A percentile compares a stretch with the other conserved stretches of the same genome.
Evolutionary conservation across 495 filamentous ascomycete genomes (phyloP).

Genomic region (Neurospora hispaniola): DNA sequence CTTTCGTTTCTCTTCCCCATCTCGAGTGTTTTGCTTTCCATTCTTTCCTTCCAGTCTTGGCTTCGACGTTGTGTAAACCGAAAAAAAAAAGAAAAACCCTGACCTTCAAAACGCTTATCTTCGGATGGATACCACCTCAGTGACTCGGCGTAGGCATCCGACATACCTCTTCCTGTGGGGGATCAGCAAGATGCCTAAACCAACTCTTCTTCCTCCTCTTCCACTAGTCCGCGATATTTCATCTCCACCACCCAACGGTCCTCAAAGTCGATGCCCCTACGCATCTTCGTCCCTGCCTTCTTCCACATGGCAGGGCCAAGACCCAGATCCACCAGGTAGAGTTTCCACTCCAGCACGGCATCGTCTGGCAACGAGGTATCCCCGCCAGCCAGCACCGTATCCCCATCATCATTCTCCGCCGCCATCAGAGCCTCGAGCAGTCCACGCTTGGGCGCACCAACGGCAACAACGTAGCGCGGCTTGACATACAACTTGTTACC

Average conservation of each 20-base stretch:
- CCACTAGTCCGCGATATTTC: slow-evolving; percentile 30
- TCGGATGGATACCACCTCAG: background rate
- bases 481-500: slow-evolving; percentile 62
- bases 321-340: slow-evolving; percentile 79
- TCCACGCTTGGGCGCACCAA: slow-evolving; percentile 78
- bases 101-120: background rate
- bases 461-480: slow-evolving; percentile 64
- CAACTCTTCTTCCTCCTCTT: slow-evolving; percentile 16
- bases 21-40: background rate
- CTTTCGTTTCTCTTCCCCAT: background rate
- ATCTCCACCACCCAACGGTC: slow-evolving; percentile 69
- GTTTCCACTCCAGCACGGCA: slow-evolving; percentile 46
- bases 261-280: slow-evolving; percentile 76
- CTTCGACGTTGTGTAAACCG: background rate
- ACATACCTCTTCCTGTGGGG: background rate
- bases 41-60: background rate
- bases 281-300: slow-evolving; percentile 68
- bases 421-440: slow-evolving; percentile 57
- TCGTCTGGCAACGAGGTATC: slow-evolving; percentile 19
- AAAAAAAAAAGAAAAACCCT: background rate
- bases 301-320: slow-evolving; percentile 73
- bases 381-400: slow-evolving; percentile 20
- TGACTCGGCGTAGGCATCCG: background rate
- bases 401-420: slow-evolving; percentile 43
- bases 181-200: background rate